Base-by-base conservation (phyloP, 805 yeast genomes). In the Metschnikowia kofuensis region DNA sequence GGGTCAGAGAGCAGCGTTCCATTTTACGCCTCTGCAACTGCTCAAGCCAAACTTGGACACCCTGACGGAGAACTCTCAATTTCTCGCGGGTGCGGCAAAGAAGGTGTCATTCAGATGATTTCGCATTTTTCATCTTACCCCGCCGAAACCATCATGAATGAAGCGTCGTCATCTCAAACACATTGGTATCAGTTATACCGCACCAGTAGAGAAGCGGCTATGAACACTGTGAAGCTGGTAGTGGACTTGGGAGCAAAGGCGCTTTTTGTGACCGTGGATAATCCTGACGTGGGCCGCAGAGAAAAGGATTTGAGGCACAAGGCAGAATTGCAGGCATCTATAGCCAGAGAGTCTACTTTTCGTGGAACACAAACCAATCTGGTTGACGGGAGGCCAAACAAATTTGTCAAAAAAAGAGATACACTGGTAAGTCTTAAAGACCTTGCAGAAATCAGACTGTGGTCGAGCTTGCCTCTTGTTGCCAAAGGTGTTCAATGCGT, bases 151-250 rank as follows among this genome's bases (percentile, higher is more conserved):
- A 87, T 90, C 52, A 80, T 85, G 4, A 89, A 80, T 49, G 87
- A 84, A 6, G 83, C 85, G 30, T 68, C 68, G 1, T 81, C 79
- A 12, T 75, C 75, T 36, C 96, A 90, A 64, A 75, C 84, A 8
- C 91, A 88, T 63, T 90, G 97, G 97, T 82, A 82, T 65, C 97
- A 90, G 68, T 73, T 90, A 44, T 90, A 90, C 61, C 94, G 90
- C 40, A 87, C 88, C 59, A 72, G 84, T 14, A 29, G 28, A 9
- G 74, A 76, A n/a, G 72, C 83, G n/a, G 50, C 45, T 79, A 90
- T 32, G 71, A 74, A 75, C 31, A 72, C 85, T 54, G 80, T 90
- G n/a, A 74, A 76, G 57, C 83, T 84, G 58, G 94, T 89, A 13
- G 91, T 86, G 63, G 61, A 70, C 44, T 31, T 42, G 26, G 56